Evolutionary conservation across 2,329 filamentous ascomycete genomes (phyloP), one percentile per base, ranked within the genome.

Genomic region (Diaporthe sp.): DNA sequence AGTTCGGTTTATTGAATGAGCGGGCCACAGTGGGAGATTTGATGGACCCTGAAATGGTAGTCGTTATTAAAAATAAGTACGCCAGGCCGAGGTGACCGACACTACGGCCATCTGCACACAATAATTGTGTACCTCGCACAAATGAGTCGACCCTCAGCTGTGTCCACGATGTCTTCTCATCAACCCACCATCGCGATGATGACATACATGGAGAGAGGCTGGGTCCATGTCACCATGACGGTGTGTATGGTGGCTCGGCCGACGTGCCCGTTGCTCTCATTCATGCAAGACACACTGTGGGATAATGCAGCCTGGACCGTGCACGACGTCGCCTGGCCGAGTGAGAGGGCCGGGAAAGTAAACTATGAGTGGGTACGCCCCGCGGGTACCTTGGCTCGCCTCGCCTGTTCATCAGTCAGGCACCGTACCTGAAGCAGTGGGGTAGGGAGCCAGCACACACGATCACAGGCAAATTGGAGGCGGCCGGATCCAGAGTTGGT

Each of bases 11-110:
- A 65, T 65, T 65, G 71, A 73, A 73, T 65, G 71, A 65, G 49
- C 37, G 71, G 61, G 49, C 71, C 71, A 73, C 71, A 65, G 60
- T 73, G 55, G 71, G 71, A 73, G 39, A 73, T 73, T 73, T 55
- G 71, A 44, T 73, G 60, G 58, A 63, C 20, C 71, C 58, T 65
- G 39, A 57, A 34, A 42, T 63, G 58, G 58, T 28, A 39, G 71
- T 73, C 71, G 49, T 73, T 55, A 73, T 73, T 55, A 73, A 73
- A 72, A 70, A 53, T 39, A 68, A 53, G 65, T 65, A 20, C 49
- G 49, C 65, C 49, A 22, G 55, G 49, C 65, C 49, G 65, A 70
- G 65, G 49, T 70, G 65, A 34, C 65, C 65, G 65, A 39, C 63
- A 51, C 42, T n/a, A 61, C n/a, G 44, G 9, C 2, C 8, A 22